Evolutionary conservation across 2,329 filamentous ascomycete genomes (phyloP).

Genomic region (Alternaria conjuncta): DNA sequence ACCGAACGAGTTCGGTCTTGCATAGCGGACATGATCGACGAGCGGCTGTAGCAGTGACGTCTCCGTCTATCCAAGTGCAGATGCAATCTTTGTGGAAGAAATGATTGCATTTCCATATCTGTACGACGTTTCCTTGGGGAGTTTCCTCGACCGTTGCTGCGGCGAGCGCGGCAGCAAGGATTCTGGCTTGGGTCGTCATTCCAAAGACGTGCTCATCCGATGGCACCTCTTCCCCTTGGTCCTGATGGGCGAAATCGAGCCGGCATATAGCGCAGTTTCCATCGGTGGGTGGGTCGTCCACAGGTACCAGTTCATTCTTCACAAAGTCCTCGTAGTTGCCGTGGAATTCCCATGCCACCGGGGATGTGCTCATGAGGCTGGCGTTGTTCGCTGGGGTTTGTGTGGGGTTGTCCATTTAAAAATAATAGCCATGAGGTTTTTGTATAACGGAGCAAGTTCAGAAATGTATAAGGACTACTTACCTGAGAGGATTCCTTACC

Average conservation of each 20-base stretch:
- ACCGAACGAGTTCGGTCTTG: background rate
- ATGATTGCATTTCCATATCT: background rate
- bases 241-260: background rate
- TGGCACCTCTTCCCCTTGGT: background rate
- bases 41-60: background rate
- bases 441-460: background rate
- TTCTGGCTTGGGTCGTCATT: background rate
- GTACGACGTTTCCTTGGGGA: background rate
- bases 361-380: background rate
- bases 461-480: background rate
- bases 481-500: background rate
- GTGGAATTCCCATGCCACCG: background rate
- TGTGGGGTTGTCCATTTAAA: background rate
- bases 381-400: background rate
- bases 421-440: background rate
- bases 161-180: background rate
- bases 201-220: background rate
- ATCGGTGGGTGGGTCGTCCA: background rate
- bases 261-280: background rate
- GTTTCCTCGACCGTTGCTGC: background rate
- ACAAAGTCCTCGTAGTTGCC: background rate
- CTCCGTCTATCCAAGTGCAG: background rate
- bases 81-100: background rate
- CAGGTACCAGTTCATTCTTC: background rate
- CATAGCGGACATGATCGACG: background rate